Evolutionary conservation across 1,284 basidiomycete genomes (phyloP).

Genomic region (Irpex lacteus): DNA sequence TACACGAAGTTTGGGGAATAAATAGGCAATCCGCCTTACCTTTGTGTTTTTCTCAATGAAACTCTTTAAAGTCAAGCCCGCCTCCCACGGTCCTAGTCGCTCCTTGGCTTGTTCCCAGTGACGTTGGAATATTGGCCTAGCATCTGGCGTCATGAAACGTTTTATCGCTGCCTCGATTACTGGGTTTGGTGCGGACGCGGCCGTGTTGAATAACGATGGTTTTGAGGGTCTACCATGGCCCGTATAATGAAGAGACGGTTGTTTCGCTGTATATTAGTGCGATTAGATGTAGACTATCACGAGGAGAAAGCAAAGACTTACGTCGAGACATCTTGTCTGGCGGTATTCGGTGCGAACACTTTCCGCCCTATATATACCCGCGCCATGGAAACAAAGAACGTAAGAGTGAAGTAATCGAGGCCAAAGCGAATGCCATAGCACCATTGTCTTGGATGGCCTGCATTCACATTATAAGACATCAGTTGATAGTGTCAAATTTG

Average conservation of each 20-base stretch:
- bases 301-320: not conserved
- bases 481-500: no score
- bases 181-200: constrained; percentile 3
- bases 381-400: not conserved
- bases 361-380: not conserved
- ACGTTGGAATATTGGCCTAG: constrained; percentile 8
- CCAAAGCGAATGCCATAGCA: not conserved
- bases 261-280: not conserved
- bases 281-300: not conserved
- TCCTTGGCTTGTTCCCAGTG: constrained; percentile 13
- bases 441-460: not conserved
- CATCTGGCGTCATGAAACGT: constrained; percentile 11
- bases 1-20: not conserved
- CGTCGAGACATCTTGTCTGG: not conserved
- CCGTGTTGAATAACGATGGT: constrained; percentile 7
- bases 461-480: no score
- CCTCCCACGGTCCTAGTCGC: constrained; percentile 10
- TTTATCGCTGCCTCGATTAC: constrained; percentile 8
- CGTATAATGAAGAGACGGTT: not conserved
- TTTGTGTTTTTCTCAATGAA: constrained; percentile 12
- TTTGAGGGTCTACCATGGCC: not conserved
- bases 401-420: not conserved
- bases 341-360: not conserved
- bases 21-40: not conserved
- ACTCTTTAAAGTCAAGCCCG: constrained; percentile 7